Base-by-base conservation (phyloP, 2,329 filamentous ascomycete genomes). In the Ilyonectria robusta region DNA sequence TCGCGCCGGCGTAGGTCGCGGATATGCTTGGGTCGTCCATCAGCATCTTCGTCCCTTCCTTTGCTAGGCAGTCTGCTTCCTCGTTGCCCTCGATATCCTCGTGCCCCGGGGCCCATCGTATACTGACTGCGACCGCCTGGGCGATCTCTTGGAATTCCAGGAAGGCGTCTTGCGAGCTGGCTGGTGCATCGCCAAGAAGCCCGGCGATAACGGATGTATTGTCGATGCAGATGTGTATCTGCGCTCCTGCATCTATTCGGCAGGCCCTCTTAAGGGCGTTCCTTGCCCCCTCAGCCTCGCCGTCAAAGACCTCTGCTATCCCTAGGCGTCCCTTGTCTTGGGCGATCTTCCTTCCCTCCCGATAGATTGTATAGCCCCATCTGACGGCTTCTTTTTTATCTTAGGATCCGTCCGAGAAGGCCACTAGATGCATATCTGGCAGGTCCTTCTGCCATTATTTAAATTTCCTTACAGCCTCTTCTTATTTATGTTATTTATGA, bases 111-210 rank as follows among this genome's bases (percentile, higher is more conserved):
- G 23, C 58, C 58, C 31, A 60, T 10, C 42, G n/a, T 31, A 60
- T 35, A 23, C 50, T n/a, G 58, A 53, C 58, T 42, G 19, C n/a
- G 33, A 29, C 33, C 50, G 33, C 23, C 13, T 23, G 10, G 37
- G 58, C 46, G 33, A 53, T 29, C 33, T 60, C 11, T 33, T 60
- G 33, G n/a, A 60, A 60, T 31, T 60, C 58, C 23, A 51, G 21
- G 31, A 60, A 60, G 35, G 47, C 46, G 7, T 51, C 47, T 53
- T 60, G 31, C n/a, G 31, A 60, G 58, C 58, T 60, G 2, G 33
- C 31, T 51, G 47, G 46, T 15, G 58, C n/a, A 10, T 53, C 17
- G 23, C 47, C 8, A n/a, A 60, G n/a, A 17, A 60, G 35, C 15
- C 46, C 46, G 7, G 17, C 4, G 47, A 60, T 60, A 13, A 60